Base-by-base conservation (phyloP, 352 stramenopile genomes). In the Peronosclerospora sorghi region DNA sequence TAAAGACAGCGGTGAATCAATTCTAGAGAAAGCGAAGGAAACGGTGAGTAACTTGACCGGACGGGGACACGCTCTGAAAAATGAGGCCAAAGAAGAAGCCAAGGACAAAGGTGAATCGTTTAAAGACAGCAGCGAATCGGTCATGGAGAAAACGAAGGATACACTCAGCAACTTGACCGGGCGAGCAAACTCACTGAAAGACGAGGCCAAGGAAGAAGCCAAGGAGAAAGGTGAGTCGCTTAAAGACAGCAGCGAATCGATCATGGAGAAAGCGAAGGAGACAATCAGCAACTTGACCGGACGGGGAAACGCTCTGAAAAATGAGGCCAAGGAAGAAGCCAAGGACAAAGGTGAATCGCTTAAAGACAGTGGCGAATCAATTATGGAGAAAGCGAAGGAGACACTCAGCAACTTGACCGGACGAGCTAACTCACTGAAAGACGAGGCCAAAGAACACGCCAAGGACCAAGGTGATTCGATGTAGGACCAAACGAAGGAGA, bases 381-480 rank as follows among this genome's bases (percentile, higher is more conserved):
- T 60, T 9, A 21, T 57, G 17, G 36, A 57, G 18, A 46, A 56
- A 37, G 49, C 49, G 0, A 56, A 56, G 36, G 41, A 56, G 2
- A 35, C 35, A 2, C 35, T 47, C 35, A 13, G 30, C 15, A 41
- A 49, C n/a, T 35, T 28, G 15, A 44, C 38, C 17, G 48, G 41
- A 36, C 6, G 21, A 6, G 21, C 4, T 7, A 6, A 7, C 6
- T 26, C 21, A 26, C 4, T 26, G 21, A 26, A 26, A 26, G 48
- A 59, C 43, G 54, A 63, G 27, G 54, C 54, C 4, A 63, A 59
- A 8, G 54, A 63, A 0, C 17, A 18, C 1, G 43, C 57, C 14
- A 34, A 44, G n/a, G 56, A 61, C 35, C 42, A 47, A 8, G 53
- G 54, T 13, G 39, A 62, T 5, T 59, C 54, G 5, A 42, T 62